Base-by-base conservation (phyloP, 805 yeast genomes). In the Myxozyma nipponensis region DNA sequence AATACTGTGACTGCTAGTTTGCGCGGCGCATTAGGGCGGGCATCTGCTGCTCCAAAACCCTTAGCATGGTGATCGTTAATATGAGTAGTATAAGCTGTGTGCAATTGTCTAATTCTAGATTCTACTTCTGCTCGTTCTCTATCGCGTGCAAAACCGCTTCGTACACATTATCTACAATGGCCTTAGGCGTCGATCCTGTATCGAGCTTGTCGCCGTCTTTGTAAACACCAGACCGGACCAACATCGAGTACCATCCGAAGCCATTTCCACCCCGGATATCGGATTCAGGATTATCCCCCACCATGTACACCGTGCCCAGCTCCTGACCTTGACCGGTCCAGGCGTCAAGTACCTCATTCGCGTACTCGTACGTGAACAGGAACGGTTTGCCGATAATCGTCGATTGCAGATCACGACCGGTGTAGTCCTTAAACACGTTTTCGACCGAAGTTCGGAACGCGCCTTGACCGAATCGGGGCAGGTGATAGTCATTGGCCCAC, bases 261-360 rank as follows among this genome's bases (percentile, higher is more conserved):
- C 72, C 71, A 60, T 84, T 83, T 4, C 96, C 98, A 0, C 98
- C 98, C 49, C 76, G 75, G 47, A 93, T 93, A 65, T 93, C 98
- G 44, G 89, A 79, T 25, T 83, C 93, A 3, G 97, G 98, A 66
- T 93, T 93, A 69, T 93, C 98, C 25, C 98, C 98, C 32, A 93
- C 87, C 98, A 93, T 93, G 69, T 76, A 90, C 1, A 93, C 84
- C n/a, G 76, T 68, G 34, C 72, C 70, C 60, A 84, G 45, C 45
- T 43, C 42, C 2, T n/a, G 25, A 15, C 15, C 10, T n/a, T 44
- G n/a, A 18, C n/a, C 21, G 21, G 48, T 39, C 63, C 59, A 75
- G 56, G 74, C 77, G 35, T 80, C 76, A 44, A 89, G 71, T 6
- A 84, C 79, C 62, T 79, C 79, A 60, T 84, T 86, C 0, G 96